phyloP scores from a whole-genome alignment of 2,329 filamentous ascomycete genomes.

The Talaromyces pinophilus region DNA sequence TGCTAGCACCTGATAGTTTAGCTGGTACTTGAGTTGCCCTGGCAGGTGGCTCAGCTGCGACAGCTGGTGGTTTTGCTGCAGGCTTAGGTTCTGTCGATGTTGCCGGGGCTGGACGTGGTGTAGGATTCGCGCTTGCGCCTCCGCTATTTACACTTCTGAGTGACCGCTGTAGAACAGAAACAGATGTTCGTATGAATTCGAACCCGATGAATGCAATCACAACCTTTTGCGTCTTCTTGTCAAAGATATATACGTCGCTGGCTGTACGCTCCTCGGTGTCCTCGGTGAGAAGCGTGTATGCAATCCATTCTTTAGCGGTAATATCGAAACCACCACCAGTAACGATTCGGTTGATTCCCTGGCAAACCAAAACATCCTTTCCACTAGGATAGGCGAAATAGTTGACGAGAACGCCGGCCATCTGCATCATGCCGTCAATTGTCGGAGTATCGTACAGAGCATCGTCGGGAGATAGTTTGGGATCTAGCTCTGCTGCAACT shows the following conservation, averaged over 20 bases:
- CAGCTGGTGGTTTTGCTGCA: not conserved
- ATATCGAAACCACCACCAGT: conserved; percentile 12
- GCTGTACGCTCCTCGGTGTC: conserved; percentile 18
- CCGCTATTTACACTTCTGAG: conserved; percentile 14
- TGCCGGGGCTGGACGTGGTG: not conserved
- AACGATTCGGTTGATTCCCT: conserved; percentile 12
- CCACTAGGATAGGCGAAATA: conserved; percentile 26
- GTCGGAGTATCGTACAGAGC: conserved; percentile 28
- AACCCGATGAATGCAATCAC: conserved; percentile 22
- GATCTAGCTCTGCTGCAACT: conserved; percentile 19
- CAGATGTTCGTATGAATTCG: conserved; percentile 16
- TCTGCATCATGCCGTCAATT: conserved; percentile 35
- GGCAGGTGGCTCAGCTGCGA: not conserved
- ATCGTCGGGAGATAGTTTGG: conserved; percentile 13
- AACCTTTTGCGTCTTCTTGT: conserved; percentile 27
- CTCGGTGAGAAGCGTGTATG: conserved; percentile 9
- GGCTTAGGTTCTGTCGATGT: not conserved
- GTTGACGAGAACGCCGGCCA: conserved; percentile 36
- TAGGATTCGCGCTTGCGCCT: conserved; percentile 14
- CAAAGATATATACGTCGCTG: conserved; percentile 34
- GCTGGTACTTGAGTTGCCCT: not conserved
- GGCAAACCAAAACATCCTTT: conserved; percentile 16
- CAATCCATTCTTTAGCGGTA: conserved; percentile 13
- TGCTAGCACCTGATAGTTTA: not conserved
- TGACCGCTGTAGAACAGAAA: conserved; percentile 28